Evolutionary conservation across 345 rosid species (phyloP), one percentile per base, ranked within the genome.

Genomic region (Citropsis articulata): DNA sequence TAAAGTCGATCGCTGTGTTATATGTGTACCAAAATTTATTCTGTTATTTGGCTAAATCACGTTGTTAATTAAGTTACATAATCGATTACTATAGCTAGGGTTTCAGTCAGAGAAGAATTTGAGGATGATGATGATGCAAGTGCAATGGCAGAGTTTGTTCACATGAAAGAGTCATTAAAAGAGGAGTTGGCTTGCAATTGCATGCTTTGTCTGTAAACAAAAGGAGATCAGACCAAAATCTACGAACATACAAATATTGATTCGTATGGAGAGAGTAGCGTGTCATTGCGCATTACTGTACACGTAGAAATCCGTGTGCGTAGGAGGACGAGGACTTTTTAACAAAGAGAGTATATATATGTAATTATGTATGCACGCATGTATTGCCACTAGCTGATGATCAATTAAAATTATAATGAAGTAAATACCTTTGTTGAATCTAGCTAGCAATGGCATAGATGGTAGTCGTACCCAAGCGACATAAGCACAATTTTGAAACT

Each of bases 231-330:
- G 9, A 13, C 50, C 50, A 45, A 63, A 25, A 57, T 38, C 53
- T 62, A 53, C 61, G 77, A 53, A 63, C 67, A 63, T 12, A 45
- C 16, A 45, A 45, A 62, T 57, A 74, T 69, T 65, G 64, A 31
- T 76, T 76, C 81, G 59, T 83, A 71, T 60, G 81, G 77, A 66
- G 74, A 80, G 81, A 75, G 77, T 55, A 76, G 72, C 84, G 75
- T 25, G 16, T 61, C 70, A 18, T 35, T 63, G 67, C 61, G 24
- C 24, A 57, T 12, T 45, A 18, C 18, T 45, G 18, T 45, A 45
- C 50, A 13, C 2, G 50, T 13, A 12, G 50, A 45, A 45, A 12
- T 12, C 50, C 50, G 16, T 45, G 13, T 13, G 50, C 50, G 42
- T 38, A 38, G 14, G 50, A 42, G 14, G 48, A 42, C 48, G 10